Evolutionary conservation across 257 asterid species (phyloP).

Genomic region (Mitragyna speciosa): DNA sequence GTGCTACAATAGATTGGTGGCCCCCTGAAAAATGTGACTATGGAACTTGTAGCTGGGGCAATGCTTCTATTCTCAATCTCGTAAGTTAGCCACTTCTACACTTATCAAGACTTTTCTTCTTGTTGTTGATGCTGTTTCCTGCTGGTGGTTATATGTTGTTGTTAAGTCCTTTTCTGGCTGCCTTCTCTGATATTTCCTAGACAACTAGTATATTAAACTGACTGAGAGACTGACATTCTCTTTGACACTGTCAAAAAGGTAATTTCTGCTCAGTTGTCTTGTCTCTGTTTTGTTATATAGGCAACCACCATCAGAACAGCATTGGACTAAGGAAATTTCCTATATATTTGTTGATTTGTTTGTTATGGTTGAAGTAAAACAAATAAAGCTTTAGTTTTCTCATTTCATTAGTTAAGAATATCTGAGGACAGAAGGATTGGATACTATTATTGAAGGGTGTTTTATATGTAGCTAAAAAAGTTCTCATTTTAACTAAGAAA

Average conservation of each 20-base stretch:
- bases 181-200: background rate
- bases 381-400: no score
- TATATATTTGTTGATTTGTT: background rate
- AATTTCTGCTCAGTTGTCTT: no score
- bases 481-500: background rate
- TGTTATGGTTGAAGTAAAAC: background rate
- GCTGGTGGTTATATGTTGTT: background rate
- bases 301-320: background rate
- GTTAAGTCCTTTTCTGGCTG: background rate
- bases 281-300: no score
- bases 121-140: background rate
- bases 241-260: background rate
- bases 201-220: background rate
- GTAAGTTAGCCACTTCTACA: slow-evolving; percentile 47
- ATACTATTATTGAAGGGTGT: background rate
- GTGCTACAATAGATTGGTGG: slow-evolving; percentile 96
- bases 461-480: background rate
- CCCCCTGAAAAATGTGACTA: slow-evolving; percentile 83
- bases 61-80: slow-evolving; percentile 74
- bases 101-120: background rate
- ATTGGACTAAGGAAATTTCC: background rate
- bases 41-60: slow-evolving; percentile 81
- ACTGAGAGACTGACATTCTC: background rate
- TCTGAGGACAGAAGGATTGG: background rate
- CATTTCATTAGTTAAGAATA: no score